Percentiles rank a stretch among this genome's conserved stretches.
Evolutionary conservation across 495 filamentous ascomycete genomes (phyloP).

Genomic region (Talaromyces ruber): DNA sequence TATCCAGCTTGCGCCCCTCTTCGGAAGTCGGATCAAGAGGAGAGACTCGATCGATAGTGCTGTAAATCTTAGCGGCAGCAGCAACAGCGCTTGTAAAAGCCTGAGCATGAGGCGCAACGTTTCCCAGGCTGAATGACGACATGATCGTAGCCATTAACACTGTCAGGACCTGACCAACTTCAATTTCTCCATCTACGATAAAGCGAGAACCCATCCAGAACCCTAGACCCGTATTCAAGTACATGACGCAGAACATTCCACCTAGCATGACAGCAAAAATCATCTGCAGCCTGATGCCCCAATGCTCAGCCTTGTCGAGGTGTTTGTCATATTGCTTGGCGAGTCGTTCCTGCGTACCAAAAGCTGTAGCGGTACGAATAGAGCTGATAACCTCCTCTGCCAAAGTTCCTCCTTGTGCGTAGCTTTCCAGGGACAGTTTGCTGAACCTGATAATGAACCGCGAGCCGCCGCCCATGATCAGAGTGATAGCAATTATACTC

Average conservation of each 20-base stretch:
- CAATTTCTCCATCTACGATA: slow-evolving; percentile 56
- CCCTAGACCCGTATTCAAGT: slow-evolving; percentile 80
- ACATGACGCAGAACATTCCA: slow-evolving; percentile 73
- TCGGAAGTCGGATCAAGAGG: slow-evolving; percentile 74
- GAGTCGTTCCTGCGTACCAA: slow-evolving; percentile 84
- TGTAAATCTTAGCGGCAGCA: slow-evolving; percentile 84
- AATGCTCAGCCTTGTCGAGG: slow-evolving; percentile 62
- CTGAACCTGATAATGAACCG: slow-evolving; percentile 71
- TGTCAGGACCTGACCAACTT: slow-evolving; percentile 50
- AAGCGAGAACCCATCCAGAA: slow-evolving; percentile 93
- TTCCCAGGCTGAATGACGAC: slow-evolving; percentile 83
- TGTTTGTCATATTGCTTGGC: slow-evolving; percentile 75
- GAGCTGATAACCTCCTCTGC: slow-evolving; percentile 95
- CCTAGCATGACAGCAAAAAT: slow-evolving; percentile 69
- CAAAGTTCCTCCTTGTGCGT: slow-evolving; percentile 77
- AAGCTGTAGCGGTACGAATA: slow-evolving; percentile 86
- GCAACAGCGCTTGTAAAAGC: slow-evolving; percentile 76
- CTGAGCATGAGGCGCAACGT: slow-evolving; percentile 77
- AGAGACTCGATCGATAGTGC: slow-evolving; percentile 83
- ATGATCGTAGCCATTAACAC: slow-evolving; percentile 87
- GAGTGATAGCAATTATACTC: slow-evolving; percentile 62
- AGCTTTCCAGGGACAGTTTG: slow-evolving; percentile 65
- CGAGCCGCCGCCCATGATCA: slow-evolving; percentile 65
- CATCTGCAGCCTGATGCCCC: slow-evolving; percentile 66
- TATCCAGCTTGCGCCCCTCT: slow-evolving; percentile 58